Base-by-base conservation (phyloP, 345 rosid genomes). In the Mallotus nudiflorus region DNA sequence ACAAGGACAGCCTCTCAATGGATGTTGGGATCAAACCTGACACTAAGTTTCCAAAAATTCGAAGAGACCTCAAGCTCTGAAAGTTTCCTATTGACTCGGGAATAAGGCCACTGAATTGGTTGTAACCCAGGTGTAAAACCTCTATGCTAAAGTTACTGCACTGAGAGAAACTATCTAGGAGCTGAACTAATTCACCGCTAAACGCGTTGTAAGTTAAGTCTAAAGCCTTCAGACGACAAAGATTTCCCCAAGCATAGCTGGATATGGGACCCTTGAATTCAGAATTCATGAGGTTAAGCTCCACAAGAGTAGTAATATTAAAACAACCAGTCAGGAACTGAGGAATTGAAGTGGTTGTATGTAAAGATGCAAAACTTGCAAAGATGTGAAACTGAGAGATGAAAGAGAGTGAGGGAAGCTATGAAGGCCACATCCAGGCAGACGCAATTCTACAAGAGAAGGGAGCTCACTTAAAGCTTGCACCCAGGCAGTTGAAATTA, bases 121-220 rank as follows among this genome's bases (percentile, higher is more conserved):
- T 63, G 45, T 45, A 45, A 24, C 53, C 37, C 67, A 45, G 5
- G 37, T 63, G 67, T 11, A 63, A 18, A 25, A 45, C 52, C 67
- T 45, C 53, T 44, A 63, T 5, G 53, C 67, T 63, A 15, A 63
- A 25, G 67, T 63, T 63, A 8, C 53, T 63, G 22, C 67, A 63
- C 27, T 45, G 10, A 45, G 66, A 40, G 20, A 45, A 63, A 63
- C 39, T 45, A 63, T 45, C 67, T 8, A 63, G 13, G 15, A 63
- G 10, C 14, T 18, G 40, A 59, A 19, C 64, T 20, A 69, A 9
- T 20, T 58, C 56, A 22, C 80, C 72, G 29, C 14, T 28, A 5
- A 71, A 24, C 11, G 10, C 53, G 37, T 63, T 63, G 53, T 63
- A 63, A 44, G 86, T 86, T 4, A 84, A 80, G 67, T 88, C 87